Base-by-base conservation (phyloP, 2,329 filamentous ascomycete species). In the Aspergillus sp. region DNA sequence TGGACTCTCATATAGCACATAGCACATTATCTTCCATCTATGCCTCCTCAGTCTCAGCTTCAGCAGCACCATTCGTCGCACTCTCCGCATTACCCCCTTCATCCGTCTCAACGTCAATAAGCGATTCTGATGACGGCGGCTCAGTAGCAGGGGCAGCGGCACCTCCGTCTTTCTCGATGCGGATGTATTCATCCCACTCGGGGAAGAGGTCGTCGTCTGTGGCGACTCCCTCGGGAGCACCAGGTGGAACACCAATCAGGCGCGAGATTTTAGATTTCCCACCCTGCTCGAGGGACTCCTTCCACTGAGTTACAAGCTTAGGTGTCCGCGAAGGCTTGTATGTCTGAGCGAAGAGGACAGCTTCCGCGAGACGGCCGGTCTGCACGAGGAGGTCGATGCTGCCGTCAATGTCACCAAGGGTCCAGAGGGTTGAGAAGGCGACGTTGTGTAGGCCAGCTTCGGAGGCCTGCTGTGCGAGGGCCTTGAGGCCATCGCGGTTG, bases 101-200 rank as follows among this genome's bases (percentile, higher is more conserved):
- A 37, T 67, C 60, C 7, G 57, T 66, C 46, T 67, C 59, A 43
- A 73, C 56, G 53, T 74, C 68, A 50, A 74, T 71, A 52, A 75
- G 55, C 48, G 67, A 65, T 45, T 62, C 65, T 39, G 68, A 65
- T 17, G 63, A 60, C 51, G 66, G 57, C 48, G 63, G 59, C 61
- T 73, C 53, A 55, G 68, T 49, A 55, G 70, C 64, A 20, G 17
- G 37, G 19, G 37, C 37, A 39, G 37, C 9, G 17, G 15, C 17
- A 3, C 75, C 76, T 3, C 86, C 86, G 59, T 90, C 84, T 50
- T 78, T 80, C 74, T 97, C 93, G 53, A 95, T 66, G 62, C 80
- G 78, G 58, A 97, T 65, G 75, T 88, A 96, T 68, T 93, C 86
- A 4, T 95, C 87, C 93, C 93, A 98, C 62, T 96, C 89, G 0